A percentile compares a stretch with the other conserved stretches of the same genome.
Conservation (phyloP, 768 basidiomycete genomes). For the Imleria badia region DNA sequence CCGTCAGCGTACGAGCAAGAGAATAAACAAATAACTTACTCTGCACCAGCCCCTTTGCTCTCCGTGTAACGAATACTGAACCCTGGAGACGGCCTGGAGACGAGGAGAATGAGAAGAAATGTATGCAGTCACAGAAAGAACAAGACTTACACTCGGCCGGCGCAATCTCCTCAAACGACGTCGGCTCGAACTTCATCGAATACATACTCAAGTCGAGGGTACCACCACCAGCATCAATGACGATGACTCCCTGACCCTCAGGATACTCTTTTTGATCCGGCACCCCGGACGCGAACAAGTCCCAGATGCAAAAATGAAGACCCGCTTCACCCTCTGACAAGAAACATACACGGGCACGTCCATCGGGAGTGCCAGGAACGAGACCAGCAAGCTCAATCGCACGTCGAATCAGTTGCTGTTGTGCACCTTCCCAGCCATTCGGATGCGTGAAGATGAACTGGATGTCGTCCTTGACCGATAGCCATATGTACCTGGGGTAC, state of each 20-base stretch:
- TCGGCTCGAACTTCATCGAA: constrained; percentile 35
- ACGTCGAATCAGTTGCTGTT: constrained; percentile 51
- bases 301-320: constrained; percentile 52
- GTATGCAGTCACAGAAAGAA: background rate
- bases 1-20: background rate
- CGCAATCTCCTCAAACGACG: constrained; percentile 36
- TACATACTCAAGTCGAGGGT: constrained; percentile 42
- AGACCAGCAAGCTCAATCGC: constrained; percentile 53
- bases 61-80: constrained; percentile 35
- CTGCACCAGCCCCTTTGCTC: constrained; percentile 30
- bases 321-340: constrained; percentile 63
- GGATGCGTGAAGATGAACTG: constrained; percentile 58
- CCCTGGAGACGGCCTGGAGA: constrained; percentile 38
- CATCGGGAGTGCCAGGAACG: constrained; percentile 38
- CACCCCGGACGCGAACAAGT: constrained; percentile 17
- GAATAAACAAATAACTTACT: constrained; percentile 22
- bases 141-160: constrained; percentile 28
- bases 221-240: constrained; percentile 51
- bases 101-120: background rate
- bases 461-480: constrained; percentile 38
- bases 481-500: constrained; percentile 45
- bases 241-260: constrained; percentile 34
- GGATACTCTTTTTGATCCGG: constrained; percentile 10
- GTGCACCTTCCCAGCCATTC: constrained; percentile 60
- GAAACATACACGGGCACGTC: constrained; percentile 44